Evolutionary conservation across 345 rosid genomes (phyloP).

Genomic region (Moringa oleifera): DNA sequence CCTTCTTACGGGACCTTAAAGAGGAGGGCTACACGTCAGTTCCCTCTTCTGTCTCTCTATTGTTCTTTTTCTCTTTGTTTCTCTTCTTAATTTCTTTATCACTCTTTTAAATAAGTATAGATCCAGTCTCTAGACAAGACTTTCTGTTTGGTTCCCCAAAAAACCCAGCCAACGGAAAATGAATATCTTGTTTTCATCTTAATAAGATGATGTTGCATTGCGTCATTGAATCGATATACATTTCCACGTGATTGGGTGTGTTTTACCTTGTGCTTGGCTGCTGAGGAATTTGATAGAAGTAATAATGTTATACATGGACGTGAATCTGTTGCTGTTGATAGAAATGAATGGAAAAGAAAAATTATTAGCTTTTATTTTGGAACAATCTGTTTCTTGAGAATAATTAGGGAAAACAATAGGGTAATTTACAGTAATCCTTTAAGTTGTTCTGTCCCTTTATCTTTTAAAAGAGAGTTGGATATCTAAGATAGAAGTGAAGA

Average conservation of each 20-base stretch:
- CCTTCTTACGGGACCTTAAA: conserved; percentile 55
- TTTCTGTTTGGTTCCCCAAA: background rate
- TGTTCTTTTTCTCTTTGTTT: background rate
- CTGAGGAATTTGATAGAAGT: background rate
- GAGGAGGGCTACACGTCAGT: conserved; percentile 75
- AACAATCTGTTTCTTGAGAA: background rate
- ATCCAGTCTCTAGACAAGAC: background rate
- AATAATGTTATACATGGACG: no score
- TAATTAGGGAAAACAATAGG: background rate
- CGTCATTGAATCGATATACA: background rate
- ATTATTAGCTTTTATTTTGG: no score
- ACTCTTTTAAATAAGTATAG: background rate
- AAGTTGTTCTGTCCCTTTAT: no score
- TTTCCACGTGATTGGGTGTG: background rate
- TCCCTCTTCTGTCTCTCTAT: no score
- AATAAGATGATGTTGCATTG: no score
- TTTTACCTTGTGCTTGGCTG: background rate
- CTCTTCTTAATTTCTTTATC: conserved; percentile 1
- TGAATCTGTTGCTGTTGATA: no score
- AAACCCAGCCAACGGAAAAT: background rate
- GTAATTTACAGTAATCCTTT: no score
- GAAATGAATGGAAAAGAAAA: no score
- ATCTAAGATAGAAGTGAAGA: background rate
- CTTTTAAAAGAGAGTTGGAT: no score
- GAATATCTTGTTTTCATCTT: background rate